phyloP scores from a whole-genome alignment of 2,329 filamentous ascomycete genomes.

The Fusarium fracticaudum region DNA sequence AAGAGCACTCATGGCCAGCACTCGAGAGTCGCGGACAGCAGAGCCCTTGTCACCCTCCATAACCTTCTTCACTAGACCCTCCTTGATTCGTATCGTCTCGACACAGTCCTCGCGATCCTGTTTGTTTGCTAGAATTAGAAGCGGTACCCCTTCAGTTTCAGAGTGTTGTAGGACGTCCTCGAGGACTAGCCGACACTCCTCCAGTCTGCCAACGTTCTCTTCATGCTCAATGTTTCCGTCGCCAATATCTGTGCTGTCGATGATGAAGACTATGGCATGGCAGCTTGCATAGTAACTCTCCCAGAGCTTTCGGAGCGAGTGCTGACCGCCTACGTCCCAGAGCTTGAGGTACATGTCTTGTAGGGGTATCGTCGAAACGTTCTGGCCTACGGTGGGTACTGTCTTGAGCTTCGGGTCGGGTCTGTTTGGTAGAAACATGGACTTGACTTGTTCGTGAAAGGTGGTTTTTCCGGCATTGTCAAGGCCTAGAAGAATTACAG shows the following conservation, averaged over 20 bases:
- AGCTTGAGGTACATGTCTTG: slow-evolving; percentile 98
- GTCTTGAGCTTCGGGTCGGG: slow-evolving; percentile 79
- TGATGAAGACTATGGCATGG: slow-evolving; percentile 97
- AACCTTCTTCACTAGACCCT: slow-evolving; percentile 92
- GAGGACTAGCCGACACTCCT: slow-evolving; percentile 89
- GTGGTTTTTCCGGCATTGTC: slow-evolving; percentile 99
- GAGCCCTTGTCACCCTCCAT: slow-evolving; percentile 93
- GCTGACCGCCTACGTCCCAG: slow-evolving; percentile 97
- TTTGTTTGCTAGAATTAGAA: slow-evolving; percentile 95
- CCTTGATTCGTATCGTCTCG: slow-evolving; percentile 96
- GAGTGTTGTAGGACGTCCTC: slow-evolving; percentile 89
- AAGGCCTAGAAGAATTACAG: slow-evolving; percentile 93
- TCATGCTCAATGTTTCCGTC: slow-evolving; percentile 74
- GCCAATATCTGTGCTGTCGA: slow-evolving; percentile 93
- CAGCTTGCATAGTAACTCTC: slow-evolving; percentile 94
- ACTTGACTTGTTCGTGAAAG: slow-evolving; percentile 95
- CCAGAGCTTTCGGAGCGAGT: slow-evolving; percentile 89
- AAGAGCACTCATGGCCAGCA: slow-evolving; percentile 91
- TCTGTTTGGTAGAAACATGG: slow-evolving; percentile 75
- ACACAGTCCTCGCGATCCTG: slow-evolving; percentile 98
- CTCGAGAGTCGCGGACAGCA: slow-evolving; percentile 87
- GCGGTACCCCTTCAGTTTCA: slow-evolving; percentile 89
- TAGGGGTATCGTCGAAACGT: slow-evolving; percentile 89
- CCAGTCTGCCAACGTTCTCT: slow-evolving; percentile 69
- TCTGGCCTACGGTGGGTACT: slow-evolving; percentile 96